Conservation (phyloP, 106 monocot genomes). For the Vanilla planifolia region DNA sequence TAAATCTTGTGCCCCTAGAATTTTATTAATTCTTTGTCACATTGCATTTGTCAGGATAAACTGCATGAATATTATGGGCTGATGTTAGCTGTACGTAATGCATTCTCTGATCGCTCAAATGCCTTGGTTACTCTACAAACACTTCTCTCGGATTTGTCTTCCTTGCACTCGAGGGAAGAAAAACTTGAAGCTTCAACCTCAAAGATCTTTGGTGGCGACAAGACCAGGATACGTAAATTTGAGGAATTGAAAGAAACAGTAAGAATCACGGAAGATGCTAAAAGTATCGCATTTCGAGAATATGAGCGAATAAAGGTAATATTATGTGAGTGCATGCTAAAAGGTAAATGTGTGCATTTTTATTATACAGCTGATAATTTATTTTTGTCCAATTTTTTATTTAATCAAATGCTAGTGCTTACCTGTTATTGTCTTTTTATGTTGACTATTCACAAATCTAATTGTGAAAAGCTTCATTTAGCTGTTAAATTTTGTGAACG, state of each 20-base stretch:
- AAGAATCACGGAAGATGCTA: slow-evolving; percentile 73
- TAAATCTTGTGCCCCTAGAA: not conserved
- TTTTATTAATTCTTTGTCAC: not conserved
- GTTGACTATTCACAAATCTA: too few relatives aligned
- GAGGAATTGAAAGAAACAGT: slow-evolving; percentile 81
- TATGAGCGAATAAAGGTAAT: slow-evolving; percentile 91
- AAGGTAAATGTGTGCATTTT: not conserved
- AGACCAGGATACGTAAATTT: slow-evolving; percentile 44
- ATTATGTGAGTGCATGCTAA: not conserved
- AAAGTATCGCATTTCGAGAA: slow-evolving; percentile 58
- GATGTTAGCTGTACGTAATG: slow-evolving; percentile 76
- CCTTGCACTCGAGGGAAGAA: slow-evolving; percentile 64
- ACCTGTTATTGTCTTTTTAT: too few relatives aligned
- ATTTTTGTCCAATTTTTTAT: slow-evolving; percentile 3
- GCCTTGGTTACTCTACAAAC: slow-evolving; percentile 77
- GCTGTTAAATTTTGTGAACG: too few relatives aligned
- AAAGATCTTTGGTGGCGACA: slow-evolving; percentile 65
- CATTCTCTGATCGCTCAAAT: slow-evolving; percentile 80
- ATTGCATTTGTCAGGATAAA: slow-evolving; percentile 47
- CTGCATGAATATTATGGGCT: slow-evolving; percentile 86
- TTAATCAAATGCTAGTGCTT: not conserved
- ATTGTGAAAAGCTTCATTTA: too few relatives aligned
- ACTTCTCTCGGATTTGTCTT: slow-evolving; percentile 67
- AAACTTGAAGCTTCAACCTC: slow-evolving; percentile 74
- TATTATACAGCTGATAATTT: not conserved